phyloP scores from a whole-genome alignment of 768 basidiomycete species.

The Lactarius akahatsu region DNA sequence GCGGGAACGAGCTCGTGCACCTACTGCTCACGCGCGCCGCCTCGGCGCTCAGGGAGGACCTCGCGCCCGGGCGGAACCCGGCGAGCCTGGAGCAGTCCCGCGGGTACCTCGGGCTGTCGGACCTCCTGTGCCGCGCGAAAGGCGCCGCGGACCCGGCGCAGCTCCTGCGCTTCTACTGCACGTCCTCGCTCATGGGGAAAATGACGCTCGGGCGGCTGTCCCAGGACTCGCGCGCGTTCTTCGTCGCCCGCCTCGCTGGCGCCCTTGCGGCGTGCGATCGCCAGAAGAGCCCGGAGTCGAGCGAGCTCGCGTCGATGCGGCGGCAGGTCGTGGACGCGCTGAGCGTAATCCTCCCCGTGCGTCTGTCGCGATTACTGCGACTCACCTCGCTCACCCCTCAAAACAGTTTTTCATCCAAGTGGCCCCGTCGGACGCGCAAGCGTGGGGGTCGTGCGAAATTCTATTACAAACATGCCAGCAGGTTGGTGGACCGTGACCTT shows the following conservation, averaged over 20 bases:
- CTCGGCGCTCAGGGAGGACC: constrained; percentile 37
- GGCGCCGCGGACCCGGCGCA: constrained; percentile 44
- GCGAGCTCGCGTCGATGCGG: constrained; percentile 40
- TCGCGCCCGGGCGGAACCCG: constrained; percentile 33
- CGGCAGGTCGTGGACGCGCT: constrained; percentile 53
- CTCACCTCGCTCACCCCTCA: constrained; percentile 15
- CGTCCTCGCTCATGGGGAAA: constrained; percentile 43
- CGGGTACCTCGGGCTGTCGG: constrained; percentile 48
- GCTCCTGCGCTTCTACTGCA: constrained; percentile 55
- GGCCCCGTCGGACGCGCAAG: constrained; percentile 33
- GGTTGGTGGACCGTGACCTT: constrained; percentile 35
- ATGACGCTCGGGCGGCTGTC: constrained; percentile 47
- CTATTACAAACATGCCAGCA: constrained; percentile 47
- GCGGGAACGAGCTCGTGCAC: constrained; percentile 43
- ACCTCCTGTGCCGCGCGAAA: constrained; percentile 44
- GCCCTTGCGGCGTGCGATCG: constrained; percentile 43
- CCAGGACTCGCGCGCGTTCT: constrained; percentile 43
- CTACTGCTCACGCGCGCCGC: constrained; percentile 41
- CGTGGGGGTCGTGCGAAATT: constrained; percentile 41
- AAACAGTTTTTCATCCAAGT: constrained; percentile 37
- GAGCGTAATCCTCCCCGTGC: constrained; percentile 49
- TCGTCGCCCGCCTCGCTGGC: constrained; percentile 49
- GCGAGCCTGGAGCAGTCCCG: constrained; percentile 40
- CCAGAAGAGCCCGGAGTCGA: constrained; percentile 33
- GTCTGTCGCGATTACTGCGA: constrained; percentile 13